These are phyloP conservation scores for Decorospora gaudefroyi DNA, from an alignment of 2,329 filamentous ascomycete genomes.

Conservation along the genomic window DNA sequence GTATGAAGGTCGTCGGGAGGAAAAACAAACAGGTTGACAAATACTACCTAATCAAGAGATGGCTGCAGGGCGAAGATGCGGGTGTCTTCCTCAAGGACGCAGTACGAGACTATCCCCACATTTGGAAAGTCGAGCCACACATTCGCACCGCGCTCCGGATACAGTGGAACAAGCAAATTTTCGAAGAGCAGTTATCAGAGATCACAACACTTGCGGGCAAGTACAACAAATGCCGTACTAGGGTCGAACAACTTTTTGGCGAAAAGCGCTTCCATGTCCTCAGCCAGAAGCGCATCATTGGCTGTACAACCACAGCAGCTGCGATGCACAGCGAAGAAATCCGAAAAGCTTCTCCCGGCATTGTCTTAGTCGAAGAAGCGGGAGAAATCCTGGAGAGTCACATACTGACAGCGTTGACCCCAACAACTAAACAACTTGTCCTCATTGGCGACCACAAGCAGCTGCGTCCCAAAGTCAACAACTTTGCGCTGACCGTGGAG, in stretches of 20 bases:
- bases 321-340: slow-evolving; percentile 65
- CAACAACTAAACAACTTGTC: slow-evolving; percentile 64
- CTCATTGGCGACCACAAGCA: slow-evolving; percentile 77
- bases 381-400: slow-evolving; percentile 74
- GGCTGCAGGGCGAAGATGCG: slow-evolving; percentile 55
- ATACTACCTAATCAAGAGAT: slow-evolving; percentile 60
- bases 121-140: slow-evolving; percentile 60
- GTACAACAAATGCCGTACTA: slow-evolving; percentile 52
- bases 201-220: slow-evolving; percentile 49
- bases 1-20: slow-evolving; percentile 54
- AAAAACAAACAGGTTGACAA: slow-evolving; percentile 52
- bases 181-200: slow-evolving; percentile 56
- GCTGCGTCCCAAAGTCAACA: slow-evolving; percentile 68
- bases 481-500: slow-evolving; percentile 65
- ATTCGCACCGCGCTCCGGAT: slow-evolving; percentile 44
- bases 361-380: slow-evolving; percentile 72
- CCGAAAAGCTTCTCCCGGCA: slow-evolving; percentile 58
- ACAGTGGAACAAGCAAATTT: slow-evolving; percentile 39
- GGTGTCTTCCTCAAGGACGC: slow-evolving; percentile 50
- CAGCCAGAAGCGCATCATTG: slow-evolving; percentile 64
- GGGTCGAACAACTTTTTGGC: slow-evolving; percentile 42
- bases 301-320: slow-evolving; percentile 71
- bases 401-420: slow-evolving; percentile 63
- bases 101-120: slow-evolving; percentile 22
- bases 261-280: slow-evolving; percentile 48